Conservation (phyloP, 1,139 yeast species). For the Blastobotrys raffinosifermentans region DNA sequence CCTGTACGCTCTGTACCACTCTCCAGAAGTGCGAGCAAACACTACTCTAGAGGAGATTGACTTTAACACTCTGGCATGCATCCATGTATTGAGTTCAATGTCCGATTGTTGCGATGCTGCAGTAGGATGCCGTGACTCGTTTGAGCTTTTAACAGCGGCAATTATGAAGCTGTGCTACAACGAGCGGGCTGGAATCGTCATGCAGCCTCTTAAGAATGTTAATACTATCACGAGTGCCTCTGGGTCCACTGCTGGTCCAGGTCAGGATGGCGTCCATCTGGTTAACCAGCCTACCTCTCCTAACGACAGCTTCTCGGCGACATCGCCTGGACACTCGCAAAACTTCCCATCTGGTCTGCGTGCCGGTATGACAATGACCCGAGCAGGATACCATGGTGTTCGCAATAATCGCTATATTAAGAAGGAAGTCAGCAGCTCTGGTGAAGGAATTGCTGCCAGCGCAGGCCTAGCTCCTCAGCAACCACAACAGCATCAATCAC, state of each 20-base stretch:
- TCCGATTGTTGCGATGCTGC: conserved; percentile 78
- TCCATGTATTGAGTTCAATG: conserved; percentile 55
- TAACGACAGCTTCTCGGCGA: conserved; percentile 11
- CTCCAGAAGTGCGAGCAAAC: conserved; percentile 45
- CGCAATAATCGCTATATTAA: not conserved
- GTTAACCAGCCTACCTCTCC: conserved; percentile 13
- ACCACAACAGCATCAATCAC: conserved; percentile 1
- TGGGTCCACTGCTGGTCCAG: conserved; percentile 3
- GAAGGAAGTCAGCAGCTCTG: not conserved
- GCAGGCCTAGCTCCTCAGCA: not conserved
- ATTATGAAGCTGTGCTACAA: conserved; percentile 57
- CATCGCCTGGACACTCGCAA: conserved; percentile 1
- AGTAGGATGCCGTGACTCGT: conserved; percentile 59
- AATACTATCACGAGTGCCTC: conserved; percentile 4
- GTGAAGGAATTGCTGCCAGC: not conserved
- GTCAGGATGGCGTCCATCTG: conserved; percentile 6
- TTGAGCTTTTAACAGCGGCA: conserved; percentile 66
- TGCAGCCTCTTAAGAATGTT: conserved; percentile 14
- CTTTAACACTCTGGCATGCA: conserved; percentile 49
- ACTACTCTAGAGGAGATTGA: conserved; percentile 51
- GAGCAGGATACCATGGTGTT: not conserved
- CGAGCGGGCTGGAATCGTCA: conserved; percentile 20
- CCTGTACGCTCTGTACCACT: conserved; percentile 67
- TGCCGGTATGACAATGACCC: not conserved
- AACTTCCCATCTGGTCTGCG: conserved; percentile 1